Percentiles rank a stretch among this genome's conserved stretches.
Evolutionary conservation across 2,329 filamentous ascomycete species (phyloP).

Genomic region (Fusarium multiceps): DNA sequence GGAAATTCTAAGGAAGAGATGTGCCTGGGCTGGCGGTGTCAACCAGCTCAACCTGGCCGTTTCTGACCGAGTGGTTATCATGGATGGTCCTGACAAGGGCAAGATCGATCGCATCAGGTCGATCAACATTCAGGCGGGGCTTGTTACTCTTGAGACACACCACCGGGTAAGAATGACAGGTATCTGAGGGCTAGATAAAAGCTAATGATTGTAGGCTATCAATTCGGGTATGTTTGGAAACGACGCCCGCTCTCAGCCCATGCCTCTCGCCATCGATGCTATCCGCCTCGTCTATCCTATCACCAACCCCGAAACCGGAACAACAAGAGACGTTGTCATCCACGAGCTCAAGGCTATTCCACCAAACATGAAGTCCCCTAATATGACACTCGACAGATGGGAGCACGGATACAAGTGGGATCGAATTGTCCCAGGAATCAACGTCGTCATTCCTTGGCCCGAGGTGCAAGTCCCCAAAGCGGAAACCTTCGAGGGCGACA

Average conservation of each 20-base stretch:
- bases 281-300: conserved; percentile 86
- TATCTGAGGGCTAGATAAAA: not conserved
- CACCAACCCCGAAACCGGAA: conserved; percentile 71
- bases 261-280: conserved; percentile 73
- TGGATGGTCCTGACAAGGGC: conserved; percentile 82
- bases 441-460: conserved; percentile 83
- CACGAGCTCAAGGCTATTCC: conserved; percentile 71
- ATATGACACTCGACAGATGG: conserved; percentile 57
- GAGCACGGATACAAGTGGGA: conserved; percentile 58
- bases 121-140: conserved; percentile 66
- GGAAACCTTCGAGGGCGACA: conserved; percentile 73
- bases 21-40: conserved; percentile 66
- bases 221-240: conserved; percentile 48
- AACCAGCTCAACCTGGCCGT: conserved; percentile 70
- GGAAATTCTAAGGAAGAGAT: conserved; percentile 56
- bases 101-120: conserved; percentile 79
- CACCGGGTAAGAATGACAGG: conserved; percentile 68
- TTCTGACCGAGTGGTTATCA: conserved; percentile 84
- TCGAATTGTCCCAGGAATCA: conserved; percentile 75
- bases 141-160: conserved; percentile 69
- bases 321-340: conserved; percentile 79
- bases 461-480: conserved; percentile 60
- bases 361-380: conserved; percentile 59
- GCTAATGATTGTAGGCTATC: conserved; percentile 43
- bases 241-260: conserved; percentile 46